A percentile compares a stretch with the other conserved stretches of the same genome.
Conservation (phyloP, 2,329 filamentous ascomycete species). For the Fusarium tanahbumbuense region DNA sequence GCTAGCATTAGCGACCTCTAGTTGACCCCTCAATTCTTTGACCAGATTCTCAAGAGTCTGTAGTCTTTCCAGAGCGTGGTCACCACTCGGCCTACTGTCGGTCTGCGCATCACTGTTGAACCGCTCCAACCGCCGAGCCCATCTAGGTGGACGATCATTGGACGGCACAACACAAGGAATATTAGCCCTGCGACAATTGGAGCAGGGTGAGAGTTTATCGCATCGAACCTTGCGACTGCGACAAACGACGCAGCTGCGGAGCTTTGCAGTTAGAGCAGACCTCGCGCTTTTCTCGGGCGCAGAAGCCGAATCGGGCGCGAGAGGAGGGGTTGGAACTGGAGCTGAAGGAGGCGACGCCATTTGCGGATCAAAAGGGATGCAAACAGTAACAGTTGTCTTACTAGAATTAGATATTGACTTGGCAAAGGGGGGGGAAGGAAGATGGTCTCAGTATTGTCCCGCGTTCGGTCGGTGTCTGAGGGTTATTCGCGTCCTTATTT, state of each 20-base stretch:
- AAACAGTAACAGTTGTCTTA: background rate
- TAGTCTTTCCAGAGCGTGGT: conserved; percentile 61
- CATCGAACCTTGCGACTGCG: conserved; percentile 68
- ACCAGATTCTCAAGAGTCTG: conserved; percentile 63
- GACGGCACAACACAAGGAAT: conserved; percentile 65
- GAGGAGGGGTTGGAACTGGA: background rate
- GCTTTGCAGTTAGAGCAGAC: conserved; percentile 40
- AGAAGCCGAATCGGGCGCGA: conserved; percentile 36
- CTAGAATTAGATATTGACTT: background rate
- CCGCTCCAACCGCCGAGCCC: conserved; percentile 64
- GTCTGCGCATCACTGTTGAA: conserved; percentile 42
- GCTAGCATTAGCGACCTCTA: conserved; percentile 55
- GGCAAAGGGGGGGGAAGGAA: background rate
- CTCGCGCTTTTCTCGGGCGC: conserved; percentile 43
- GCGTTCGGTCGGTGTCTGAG: background rate
- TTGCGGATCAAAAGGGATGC: background rate
- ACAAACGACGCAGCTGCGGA: conserved; percentile 63
- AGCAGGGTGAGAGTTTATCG: conserved; percentile 66
- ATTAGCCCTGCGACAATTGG: conserved; percentile 65
- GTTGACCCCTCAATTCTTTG: conserved; percentile 60
- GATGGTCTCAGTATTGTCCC: background rate
- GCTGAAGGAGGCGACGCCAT: conserved; percentile 15
- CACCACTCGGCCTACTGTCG: conserved; percentile 46
- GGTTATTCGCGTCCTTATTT: background rate
- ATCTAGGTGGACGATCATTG: conserved; percentile 62